Percentiles rank a stretch among this genome's conserved stretches.
These are phyloP conservation scores for Trametes pubescens DNA, from an alignment of 1,284 basidiomycete species.

Conservation along the genomic window DNA sequence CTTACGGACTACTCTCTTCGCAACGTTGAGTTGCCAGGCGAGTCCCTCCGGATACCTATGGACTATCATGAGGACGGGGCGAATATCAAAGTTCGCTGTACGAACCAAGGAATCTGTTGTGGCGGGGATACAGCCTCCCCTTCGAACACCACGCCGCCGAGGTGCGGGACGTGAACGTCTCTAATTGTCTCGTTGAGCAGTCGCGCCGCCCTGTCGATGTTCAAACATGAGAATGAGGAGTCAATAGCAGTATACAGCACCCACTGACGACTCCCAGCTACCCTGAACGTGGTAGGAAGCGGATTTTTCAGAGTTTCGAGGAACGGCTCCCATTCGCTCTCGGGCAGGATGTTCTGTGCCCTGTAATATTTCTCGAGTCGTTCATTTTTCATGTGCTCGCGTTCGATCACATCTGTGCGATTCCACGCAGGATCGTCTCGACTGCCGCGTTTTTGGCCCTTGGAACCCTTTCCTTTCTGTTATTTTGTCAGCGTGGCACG, in stretches of 20 bases:
- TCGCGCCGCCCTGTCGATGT: constrained; percentile 66
- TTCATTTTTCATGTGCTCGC: constrained; percentile 73
- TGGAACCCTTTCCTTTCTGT: constrained; percentile 28
- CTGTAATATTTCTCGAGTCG: constrained; percentile 83
- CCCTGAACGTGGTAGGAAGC: constrained; percentile 94
- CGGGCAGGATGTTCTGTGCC: constrained; percentile 72
- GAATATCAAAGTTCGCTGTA: constrained; percentile 11
- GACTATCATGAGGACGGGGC: constrained; percentile 3
- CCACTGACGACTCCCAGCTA: constrained; percentile 90
- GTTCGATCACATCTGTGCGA: constrained; percentile 52
- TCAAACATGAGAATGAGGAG: constrained; percentile 1
- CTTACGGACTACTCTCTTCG: constrained; percentile 91
- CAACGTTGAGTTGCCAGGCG: constrained; percentile 96
- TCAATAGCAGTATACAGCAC: constrained; percentile 29
- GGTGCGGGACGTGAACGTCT: constrained; percentile 79
- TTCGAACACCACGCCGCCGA: constrained; percentile 83
- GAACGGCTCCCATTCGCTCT: constrained; percentile 84
- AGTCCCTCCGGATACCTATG: constrained; percentile 91
- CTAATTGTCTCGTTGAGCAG: constrained; percentile 80
- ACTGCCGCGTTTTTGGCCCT: constrained; percentile 23
- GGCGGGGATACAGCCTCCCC: constrained; percentile 83
- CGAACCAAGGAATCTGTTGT: constrained; percentile 83
- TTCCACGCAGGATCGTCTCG: constrained; percentile 31
- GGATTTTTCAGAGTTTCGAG: constrained; percentile 74
- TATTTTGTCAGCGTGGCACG: background rate